Evolutionary conservation across 805 yeast genomes (phyloP).

Genomic region (Wickerhamomyces strasburgensis): DNA sequence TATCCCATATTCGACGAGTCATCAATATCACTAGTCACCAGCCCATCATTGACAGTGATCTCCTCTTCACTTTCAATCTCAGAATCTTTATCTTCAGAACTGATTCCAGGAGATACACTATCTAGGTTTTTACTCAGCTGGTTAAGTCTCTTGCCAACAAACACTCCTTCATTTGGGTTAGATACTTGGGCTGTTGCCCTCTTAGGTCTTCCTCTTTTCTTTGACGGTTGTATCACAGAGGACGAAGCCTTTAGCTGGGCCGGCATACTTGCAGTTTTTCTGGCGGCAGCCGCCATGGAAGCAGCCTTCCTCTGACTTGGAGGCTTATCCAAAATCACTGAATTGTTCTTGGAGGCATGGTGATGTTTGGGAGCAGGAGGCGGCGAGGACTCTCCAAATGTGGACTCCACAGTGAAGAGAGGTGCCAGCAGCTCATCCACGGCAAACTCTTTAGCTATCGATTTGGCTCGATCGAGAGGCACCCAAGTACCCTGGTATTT

Average conservation of each 20-base stretch:
- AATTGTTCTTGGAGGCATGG: constrained; percentile 43
- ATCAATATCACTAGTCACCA: constrained; percentile 20
- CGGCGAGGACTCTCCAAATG: constrained; percentile 47
- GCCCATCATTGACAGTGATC: constrained; percentile 19
- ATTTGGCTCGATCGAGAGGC: constrained; percentile 70
- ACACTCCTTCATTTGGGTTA: constrained; percentile 23
- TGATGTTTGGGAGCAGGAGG: constrained; percentile 65
- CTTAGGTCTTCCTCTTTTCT: constrained; percentile 26
- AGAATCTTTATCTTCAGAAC: constrained; percentile 5
- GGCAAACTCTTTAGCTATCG: constrained; percentile 59
- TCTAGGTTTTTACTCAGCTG: neutral
- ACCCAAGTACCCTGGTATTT: constrained; percentile 98
- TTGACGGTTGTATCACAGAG: constrained; percentile 6
- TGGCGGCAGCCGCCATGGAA: constrained; percentile 17
- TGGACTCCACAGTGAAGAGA: constrained; percentile 54
- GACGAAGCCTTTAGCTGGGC: constrained; percentile 1
- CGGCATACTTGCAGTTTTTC: constrained; percentile 25
- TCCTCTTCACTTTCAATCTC: constrained; percentile 16
- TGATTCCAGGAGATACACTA: neutral
- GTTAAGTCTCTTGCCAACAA: constrained; percentile 16
- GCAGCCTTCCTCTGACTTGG: constrained; percentile 12
- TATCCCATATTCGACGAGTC: constrained; percentile 9
- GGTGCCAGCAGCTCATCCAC: constrained; percentile 61
- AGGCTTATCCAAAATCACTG: constrained; percentile 13
- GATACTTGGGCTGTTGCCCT: constrained; percentile 11